Evolutionary conservation across 2,329 filamentous ascomycete genomes (phyloP).

Genomic region (Neocucurbitaria cava): DNA sequence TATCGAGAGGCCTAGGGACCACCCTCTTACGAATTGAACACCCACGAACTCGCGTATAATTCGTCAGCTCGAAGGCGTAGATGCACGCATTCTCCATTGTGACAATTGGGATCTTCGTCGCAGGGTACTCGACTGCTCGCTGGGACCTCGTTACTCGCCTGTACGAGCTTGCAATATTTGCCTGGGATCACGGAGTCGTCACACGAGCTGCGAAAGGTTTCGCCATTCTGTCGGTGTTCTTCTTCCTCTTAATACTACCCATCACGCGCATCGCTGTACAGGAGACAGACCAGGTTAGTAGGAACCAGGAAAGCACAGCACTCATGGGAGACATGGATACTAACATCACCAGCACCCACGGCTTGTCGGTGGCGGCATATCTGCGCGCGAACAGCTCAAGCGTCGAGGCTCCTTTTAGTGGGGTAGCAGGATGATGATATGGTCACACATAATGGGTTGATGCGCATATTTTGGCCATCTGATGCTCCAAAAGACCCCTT

Average conservation of each 20-base stretch:
- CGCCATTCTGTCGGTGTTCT: conserved; percentile 79
- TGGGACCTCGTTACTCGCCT: conserved; percentile 97
- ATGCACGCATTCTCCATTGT: conserved; percentile 99
- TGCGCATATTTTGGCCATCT: conserved; percentile 98
- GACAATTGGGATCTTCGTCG: conserved; percentile 97
- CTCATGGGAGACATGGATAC: conserved; percentile 1
- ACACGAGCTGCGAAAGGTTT: conserved; percentile 87
- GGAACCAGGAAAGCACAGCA: background rate
- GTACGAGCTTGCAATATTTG: conserved; percentile 96
- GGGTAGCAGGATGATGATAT: conserved; percentile 64
- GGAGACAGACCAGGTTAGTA: conserved; percentile 79
- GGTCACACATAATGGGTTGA: conserved; percentile 78
- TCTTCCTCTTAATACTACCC: conserved; percentile 83
- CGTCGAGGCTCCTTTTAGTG: conserved; percentile 90
- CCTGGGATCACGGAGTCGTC: conserved; percentile 98
- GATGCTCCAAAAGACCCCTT: conserved; percentile 76
- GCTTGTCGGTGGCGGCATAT: conserved; percentile 78
- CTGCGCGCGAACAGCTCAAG: conserved; percentile 92
- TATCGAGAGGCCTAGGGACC: background rate
- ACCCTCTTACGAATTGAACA: background rate
- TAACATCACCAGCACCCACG: conserved; percentile 74
- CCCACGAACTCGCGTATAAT: conserved; percentile 6
- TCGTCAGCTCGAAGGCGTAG: conserved; percentile 53
- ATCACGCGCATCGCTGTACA: conserved; percentile 80
- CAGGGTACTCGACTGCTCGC: conserved; percentile 98